Conservation (phyloP, 805 yeast genomes). For the Barnettozyma sp. region DNA sequence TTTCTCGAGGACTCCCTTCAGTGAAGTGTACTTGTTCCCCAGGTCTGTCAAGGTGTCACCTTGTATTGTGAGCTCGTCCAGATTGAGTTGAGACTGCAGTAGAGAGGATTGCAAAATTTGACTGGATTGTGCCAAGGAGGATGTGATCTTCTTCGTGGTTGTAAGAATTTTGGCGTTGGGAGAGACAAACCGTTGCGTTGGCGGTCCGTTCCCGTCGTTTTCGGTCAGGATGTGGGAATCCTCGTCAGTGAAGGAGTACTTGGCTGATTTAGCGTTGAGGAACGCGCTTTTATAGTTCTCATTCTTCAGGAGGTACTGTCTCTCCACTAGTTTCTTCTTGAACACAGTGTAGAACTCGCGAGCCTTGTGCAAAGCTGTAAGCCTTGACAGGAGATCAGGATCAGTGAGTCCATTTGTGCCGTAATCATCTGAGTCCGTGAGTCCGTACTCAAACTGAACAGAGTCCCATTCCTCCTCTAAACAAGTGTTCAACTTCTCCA, state of each 20-base stretch:
- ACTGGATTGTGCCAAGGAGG: slow-evolving; percentile 19
- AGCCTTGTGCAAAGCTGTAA: slow-evolving; percentile 9
- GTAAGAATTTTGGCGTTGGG: slow-evolving; percentile 20
- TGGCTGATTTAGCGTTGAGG: slow-evolving; percentile 8
- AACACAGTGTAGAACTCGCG: slow-evolving; percentile 17
- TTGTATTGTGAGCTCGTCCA: slow-evolving; percentile 23
- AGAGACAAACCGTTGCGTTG: slow-evolving; percentile 5
- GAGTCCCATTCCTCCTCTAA: slow-evolving; percentile 12
- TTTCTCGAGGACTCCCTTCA: slow-evolving; percentile 18
- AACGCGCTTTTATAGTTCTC: slow-evolving; percentile 4
- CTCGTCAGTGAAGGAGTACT: slow-evolving; percentile 4
- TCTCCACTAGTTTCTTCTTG: slow-evolving; percentile 13
- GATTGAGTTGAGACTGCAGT: slow-evolving; percentile 22
- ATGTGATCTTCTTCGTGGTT: slow-evolving; percentile 24
- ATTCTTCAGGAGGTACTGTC: slow-evolving; percentile 16
- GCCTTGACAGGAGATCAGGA: background rate
- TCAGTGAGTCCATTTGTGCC: background rate
- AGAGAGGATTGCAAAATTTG: slow-evolving; percentile 22
- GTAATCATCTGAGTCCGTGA: slow-evolving; percentile 6
- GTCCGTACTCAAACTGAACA: slow-evolving; percentile 18
- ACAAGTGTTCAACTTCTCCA: slow-evolving; percentile 15
- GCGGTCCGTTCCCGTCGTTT: no score
- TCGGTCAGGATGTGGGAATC: background rate
- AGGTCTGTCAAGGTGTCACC: slow-evolving; percentile 16
- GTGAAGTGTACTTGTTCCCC: slow-evolving; percentile 16